Evolutionary conservation across 176 grass and related monocot species (phyloP), one percentile per base, ranked within the genome.

Genomic region (Hordeum marinum): DNA sequence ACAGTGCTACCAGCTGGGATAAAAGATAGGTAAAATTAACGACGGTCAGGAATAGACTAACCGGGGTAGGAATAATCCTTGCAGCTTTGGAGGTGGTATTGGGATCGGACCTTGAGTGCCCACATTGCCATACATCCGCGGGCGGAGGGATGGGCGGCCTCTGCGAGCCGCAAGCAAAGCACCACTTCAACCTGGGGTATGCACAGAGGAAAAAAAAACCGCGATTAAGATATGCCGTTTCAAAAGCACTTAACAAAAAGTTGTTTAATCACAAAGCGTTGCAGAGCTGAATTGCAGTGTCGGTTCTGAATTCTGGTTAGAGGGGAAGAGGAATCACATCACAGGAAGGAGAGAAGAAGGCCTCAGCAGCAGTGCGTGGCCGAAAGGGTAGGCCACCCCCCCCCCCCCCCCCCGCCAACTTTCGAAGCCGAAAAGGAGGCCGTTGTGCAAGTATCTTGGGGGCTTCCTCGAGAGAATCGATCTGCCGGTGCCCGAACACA

Each of bases 51-150:
- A 83, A 81, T 91, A 88, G 52, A 88, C 43, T 80, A 83, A 72
- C 43, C 63, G 72, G 15, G 23, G 24, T 5, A 48, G 80, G 86
- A 89, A 92, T 83, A 86, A 83, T 86, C 75, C 66, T 85, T 80
- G 80, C 59, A 90, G 67, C 78, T 82, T 85, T 82, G 72, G 63
- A 85, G 78, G 78, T 87, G 91, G 88, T 83, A 68, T 90, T 90
- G 85, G 91, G 78, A 93, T 88, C 91, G 82, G 83, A 90, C 88
- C 85, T 93, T 90, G 88, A 93, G 91, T 92, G 91, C 84, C 84
- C 84, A 84, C 84, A 84, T 77, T 84, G 77, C 26, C 78, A 83
- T 88, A 77, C 81, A 83, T 85, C 81, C 81, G 84, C 21, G 63
- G 32, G 32, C 32, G 32, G 79, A 68, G 48, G 80, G 81, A 88